Conservation (phyloP, 2,329 filamentous ascomycete genomes). For the Fusarium acutatum region DNA sequence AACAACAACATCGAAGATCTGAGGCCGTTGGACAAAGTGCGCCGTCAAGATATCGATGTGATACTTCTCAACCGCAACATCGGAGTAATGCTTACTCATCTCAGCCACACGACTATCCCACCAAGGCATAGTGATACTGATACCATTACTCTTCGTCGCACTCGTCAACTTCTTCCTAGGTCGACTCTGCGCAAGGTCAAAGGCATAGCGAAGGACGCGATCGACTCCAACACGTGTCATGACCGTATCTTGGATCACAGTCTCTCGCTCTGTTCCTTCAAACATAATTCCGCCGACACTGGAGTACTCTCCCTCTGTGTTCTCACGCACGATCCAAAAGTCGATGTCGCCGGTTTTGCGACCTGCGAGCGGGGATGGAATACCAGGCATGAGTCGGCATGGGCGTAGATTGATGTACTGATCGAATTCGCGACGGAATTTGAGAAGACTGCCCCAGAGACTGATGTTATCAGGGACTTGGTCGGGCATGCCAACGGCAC, state of each 20-base stretch:
- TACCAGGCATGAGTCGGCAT: slow-evolving; percentile 68
- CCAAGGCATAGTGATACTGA: slow-evolving; percentile 73
- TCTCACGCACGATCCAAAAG: slow-evolving; percentile 74
- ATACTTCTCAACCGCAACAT: slow-evolving; percentile 70
- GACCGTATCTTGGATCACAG: slow-evolving; percentile 68
- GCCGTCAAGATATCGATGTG: slow-evolving; percentile 73
- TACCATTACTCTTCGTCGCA: slow-evolving; percentile 73
- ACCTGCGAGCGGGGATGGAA: slow-evolving; percentile 63
- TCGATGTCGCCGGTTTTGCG: slow-evolving; percentile 67
- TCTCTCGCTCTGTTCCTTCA: slow-evolving; percentile 66
- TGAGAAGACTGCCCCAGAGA: slow-evolving; percentile 72
- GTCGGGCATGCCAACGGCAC: slow-evolving; percentile 67
- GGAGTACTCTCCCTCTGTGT: slow-evolving; percentile 73
- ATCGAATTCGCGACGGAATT: slow-evolving; percentile 72
- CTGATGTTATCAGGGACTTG: slow-evolving; percentile 71
- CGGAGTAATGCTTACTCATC: slow-evolving; percentile 64
- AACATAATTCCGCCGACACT: slow-evolving; percentile 72
- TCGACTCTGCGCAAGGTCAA: slow-evolving; percentile 66
- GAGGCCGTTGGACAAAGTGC: slow-evolving; percentile 67
- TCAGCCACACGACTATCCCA: slow-evolving; percentile 69
- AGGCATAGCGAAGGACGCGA: slow-evolving; percentile 69
- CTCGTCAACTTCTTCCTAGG: slow-evolving; percentile 69
- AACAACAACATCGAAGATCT: slow-evolving; percentile 69
- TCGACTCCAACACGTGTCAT: slow-evolving; percentile 70
- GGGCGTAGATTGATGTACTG: slow-evolving; percentile 76